phyloP scores from a whole-genome alignment of 208 protist species.

The Naegleria lovaniensis region DNA sequence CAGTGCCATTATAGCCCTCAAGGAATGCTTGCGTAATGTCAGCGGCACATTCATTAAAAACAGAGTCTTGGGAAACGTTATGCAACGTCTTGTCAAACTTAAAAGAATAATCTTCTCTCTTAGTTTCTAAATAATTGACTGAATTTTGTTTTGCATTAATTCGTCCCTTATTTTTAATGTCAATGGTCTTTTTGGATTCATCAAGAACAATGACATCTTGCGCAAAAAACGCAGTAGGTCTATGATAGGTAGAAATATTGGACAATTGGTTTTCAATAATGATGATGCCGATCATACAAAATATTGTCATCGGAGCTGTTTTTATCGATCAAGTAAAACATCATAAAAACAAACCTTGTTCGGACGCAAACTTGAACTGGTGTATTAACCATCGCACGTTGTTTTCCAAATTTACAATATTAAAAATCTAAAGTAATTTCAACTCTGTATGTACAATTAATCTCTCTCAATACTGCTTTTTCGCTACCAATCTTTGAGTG shows the following conservation, averaged over 20 bases:
- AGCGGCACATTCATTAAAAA: constrained; percentile 28
- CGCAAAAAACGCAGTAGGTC: constrained; percentile 15
- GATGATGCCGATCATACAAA: not conserved
- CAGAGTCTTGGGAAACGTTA: constrained; percentile 41
- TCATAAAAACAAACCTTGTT: not conserved
- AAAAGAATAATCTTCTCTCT: constrained; percentile 38
- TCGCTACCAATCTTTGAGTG: no score
- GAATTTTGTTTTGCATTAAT: not conserved
- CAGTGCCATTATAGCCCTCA: constrained; percentile 36
- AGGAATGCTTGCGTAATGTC: constrained; percentile 14
- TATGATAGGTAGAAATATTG: no score
- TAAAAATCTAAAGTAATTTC: no score
- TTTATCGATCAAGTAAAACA: no score
- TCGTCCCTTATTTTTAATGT: constrained; percentile 11
- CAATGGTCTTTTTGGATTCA: constrained; percentile 20
- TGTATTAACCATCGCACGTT: not conserved
- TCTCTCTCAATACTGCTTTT: no score
- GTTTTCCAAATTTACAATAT: not conserved
- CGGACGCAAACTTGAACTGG: not conserved
- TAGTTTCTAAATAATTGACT: constrained; percentile 41
- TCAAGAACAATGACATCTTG: constrained; percentile 21
- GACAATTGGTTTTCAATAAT: no score
- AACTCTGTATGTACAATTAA: no score
- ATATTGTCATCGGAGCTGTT: no score
- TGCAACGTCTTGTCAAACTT: constrained; percentile 42